Evolutionary conservation across 1,139 yeast genomes (phyloP), one percentile per base, ranked within the genome.

Genomic region (Tardiomyces depauwii): DNA sequence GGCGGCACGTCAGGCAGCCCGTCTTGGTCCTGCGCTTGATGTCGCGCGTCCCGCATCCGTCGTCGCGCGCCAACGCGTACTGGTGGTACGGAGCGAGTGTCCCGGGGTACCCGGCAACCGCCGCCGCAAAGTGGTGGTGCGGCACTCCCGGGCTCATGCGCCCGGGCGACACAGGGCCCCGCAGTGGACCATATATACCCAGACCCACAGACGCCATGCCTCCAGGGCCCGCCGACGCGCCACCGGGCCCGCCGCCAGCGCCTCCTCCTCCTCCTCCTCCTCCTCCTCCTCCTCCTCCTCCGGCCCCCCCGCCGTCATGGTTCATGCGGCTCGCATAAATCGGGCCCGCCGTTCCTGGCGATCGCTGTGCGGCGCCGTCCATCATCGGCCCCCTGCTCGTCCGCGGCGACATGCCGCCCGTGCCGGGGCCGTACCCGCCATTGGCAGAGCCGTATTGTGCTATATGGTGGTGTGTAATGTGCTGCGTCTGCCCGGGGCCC

Each of bases 1-100:
- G 76, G 41, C 89, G 69, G 58, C 91, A 82, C 0, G 89, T 82
- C 47, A 81, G 61, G 58, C 91, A 82, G 1, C 91, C 91, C 0
- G 89, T 80, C 60, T 83, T 72, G 2, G 89, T 82, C 56, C 78
- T 69, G 14, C 68, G 52, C 45, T 64, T 64, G 46, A 64, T 60
- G 19, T 53, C 56, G 27, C 51, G 56, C 28, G 47, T 30, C 16
- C 16, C 16, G 36, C 36, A 12, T 13, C 16, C 16, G 16, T 30
- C 36, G 10, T 30, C 36, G 36, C 36, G 36, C 5, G 36, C 36
- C n/a, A 30, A 5, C 3, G 36, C 36, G 16, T 30, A 30, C 16
- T 30, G 36, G 36, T 30, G 36, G 11, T 30, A 30, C 10, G 36
- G 36, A 5, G 10, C 36, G 4, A 30, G 36, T 10, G 36, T 14